Base-by-base conservation (phyloP, 2,329 filamentous ascomycete species). In the Ceratocystiopsis brevicomis region DNA sequence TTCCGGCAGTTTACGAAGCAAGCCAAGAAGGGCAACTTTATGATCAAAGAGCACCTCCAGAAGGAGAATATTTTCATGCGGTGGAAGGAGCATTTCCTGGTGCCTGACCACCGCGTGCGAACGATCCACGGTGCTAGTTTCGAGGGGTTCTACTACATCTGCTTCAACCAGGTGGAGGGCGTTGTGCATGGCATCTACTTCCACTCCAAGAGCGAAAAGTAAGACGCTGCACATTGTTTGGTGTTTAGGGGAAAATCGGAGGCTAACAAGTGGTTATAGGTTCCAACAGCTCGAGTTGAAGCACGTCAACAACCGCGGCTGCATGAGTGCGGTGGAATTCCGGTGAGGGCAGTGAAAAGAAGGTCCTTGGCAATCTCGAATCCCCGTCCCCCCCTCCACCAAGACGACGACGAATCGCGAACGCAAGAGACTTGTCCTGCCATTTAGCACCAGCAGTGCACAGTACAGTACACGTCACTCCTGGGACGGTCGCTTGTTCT, bases 71-170 rank as follows among this genome's bases (percentile, higher is more conserved):
- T 98, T 32, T 98, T 95, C 56, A 98, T 98, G 90, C 77, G 90
- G 47, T 98, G 90, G 90, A 98, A 98, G 61, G 90, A 98, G 57
- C 86, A 93, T 54, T 98, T 98, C 54, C 67, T 98, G 1, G 90
- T 98, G 1, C 90, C 90, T 1, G 87, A 98, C 55, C 90, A 98
- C 58, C 75, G 83, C 15, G 86, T 96, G 17, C 74, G 80, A 48
- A 92, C 83, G 12, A 94, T 98, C 48, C 82, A 77, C 33, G 90
- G 90, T 16, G 90, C 90, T 9, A 96, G 88, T 56, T 98, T 96
- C 47, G 90, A 98, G 57, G 90, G 90, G 0, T 98, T 98, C 58
- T 98, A 96, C 59, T 98, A 98, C 56, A 96, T 98, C 51, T 95
- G 87, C 64, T 96, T 96, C 65, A 94, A 96, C 59, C 88, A 96